phyloP scores from a whole-genome alignment of 169 alveolate species.

The Cryptosporidium sp. region DNA sequence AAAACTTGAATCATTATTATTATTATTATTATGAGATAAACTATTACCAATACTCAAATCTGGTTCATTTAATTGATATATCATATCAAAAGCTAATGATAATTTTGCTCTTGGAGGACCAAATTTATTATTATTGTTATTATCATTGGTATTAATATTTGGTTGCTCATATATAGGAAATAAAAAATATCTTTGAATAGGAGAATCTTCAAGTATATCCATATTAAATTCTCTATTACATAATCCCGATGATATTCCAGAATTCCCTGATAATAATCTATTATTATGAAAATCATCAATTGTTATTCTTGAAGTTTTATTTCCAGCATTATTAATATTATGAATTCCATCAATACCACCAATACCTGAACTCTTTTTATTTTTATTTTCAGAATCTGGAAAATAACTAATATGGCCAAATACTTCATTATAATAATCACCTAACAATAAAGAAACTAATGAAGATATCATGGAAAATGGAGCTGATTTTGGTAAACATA shows the following conservation, averaged over 20 bases:
- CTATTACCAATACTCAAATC: not conserved
- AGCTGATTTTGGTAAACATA: conserved; percentile 43
- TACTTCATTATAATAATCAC: not conserved
- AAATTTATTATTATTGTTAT: not conserved
- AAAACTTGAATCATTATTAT: not conserved
- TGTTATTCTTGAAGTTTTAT: not conserved
- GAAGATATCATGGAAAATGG: conserved; percentile 53
- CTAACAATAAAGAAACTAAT: conserved; percentile 19
- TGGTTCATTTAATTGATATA: not conserved
- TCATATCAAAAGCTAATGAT: conserved; percentile 47
- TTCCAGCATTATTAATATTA: not conserved
- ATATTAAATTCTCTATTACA: not conserved
- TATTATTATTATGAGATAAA: not conserved
- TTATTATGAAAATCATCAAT: not conserved
- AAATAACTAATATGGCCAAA: not conserved
- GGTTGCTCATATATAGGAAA: conserved; percentile 67
- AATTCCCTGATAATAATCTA: not conserved
- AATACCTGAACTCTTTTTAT: not conserved
- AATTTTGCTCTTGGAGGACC: conserved; percentile 64
- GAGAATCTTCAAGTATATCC: not conserved
- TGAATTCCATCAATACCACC: not conserved
- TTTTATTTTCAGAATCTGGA: not conserved
- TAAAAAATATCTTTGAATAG: conserved; percentile 47
- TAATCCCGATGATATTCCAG: not conserved
- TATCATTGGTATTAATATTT: not conserved